Percentiles rank a stretch among this genome's conserved stretches.
phyloP scores from a whole-genome alignment of 164 flowering plant genomes.

The Cinnamomum micranthum region DNA sequence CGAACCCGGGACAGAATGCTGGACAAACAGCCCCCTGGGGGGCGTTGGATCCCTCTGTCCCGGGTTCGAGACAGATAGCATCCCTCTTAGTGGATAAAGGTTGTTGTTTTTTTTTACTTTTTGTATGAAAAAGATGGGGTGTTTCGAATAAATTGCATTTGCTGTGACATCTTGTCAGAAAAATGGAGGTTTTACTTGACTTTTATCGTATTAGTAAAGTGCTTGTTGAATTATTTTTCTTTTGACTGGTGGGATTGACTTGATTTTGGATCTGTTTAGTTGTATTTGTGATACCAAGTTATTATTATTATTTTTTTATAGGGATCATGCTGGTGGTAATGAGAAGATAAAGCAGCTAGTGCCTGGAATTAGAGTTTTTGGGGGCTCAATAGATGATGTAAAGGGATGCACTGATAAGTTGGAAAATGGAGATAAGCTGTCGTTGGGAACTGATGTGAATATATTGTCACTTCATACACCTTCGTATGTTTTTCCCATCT shows the following conservation, averaged over 20 bases:
- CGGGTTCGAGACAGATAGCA: no score
- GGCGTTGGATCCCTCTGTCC: no score
- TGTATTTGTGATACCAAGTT: neutral
- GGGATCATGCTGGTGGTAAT: constrained; percentile 99
- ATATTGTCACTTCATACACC: constrained; percentile 88
- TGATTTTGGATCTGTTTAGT: neutral
- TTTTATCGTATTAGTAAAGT: no score
- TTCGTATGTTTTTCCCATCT: constrained; percentile 40
- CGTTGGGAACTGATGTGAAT: constrained; percentile 48
- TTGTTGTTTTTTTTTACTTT: no score
- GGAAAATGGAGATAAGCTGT: constrained; percentile 73
- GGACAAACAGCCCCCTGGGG: no score
- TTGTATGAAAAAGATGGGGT: no score
- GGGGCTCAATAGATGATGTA: constrained; percentile 87
- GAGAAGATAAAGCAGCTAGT: constrained; percentile 71
- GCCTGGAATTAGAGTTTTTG: constrained; percentile 77
- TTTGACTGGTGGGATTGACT: neutral
- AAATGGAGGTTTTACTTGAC: no score
- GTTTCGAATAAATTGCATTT: no score
- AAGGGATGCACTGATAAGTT: constrained; percentile 72
- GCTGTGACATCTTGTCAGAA: no score
- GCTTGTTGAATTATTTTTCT: neutral
- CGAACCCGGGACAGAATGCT: no score
- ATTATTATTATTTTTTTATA: constrained; percentile 13
- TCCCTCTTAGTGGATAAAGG: no score